phyloP scores from a whole-genome alignment of 306 rosid species.

The Cucumis hystrix region DNA sequence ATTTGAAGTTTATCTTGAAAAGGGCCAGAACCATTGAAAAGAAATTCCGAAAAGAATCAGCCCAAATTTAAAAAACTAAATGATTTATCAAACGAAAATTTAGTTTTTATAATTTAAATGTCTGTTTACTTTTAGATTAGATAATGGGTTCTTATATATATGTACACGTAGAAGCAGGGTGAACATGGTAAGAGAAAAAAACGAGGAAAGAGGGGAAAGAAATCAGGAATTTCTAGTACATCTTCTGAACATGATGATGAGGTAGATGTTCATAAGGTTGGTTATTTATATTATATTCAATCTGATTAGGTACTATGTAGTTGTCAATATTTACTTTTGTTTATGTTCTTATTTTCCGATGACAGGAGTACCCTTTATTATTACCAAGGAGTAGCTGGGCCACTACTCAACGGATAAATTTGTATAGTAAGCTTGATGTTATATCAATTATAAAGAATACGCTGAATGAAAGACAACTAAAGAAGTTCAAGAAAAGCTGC shows the following conservation, averaged over 20 bases:
- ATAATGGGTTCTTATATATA: background rate
- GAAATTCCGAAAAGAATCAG: too few species aligned
- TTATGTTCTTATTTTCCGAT: background rate
- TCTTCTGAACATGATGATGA: background rate
- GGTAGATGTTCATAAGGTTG: background rate
- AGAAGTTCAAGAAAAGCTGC: background rate
- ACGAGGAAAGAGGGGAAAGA: background rate
- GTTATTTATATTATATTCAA: background rate
- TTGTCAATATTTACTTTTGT: background rate
- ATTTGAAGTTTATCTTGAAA: too few species aligned
- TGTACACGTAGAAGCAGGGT: background rate
- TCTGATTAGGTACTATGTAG: background rate
- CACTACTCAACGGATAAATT: background rate
- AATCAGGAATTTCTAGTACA: background rate
- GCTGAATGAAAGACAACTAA: background rate
- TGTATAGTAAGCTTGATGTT: background rate
- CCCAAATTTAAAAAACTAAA: too few species aligned
- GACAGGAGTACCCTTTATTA: background rate
- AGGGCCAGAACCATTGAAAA: too few species aligned
- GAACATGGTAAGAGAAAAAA: background rate
- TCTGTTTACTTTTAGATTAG: background rate
- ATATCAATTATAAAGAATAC: background rate
- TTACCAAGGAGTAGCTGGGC: background rate
- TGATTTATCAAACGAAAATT: background rate
- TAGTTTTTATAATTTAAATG: background rate